Base-by-base conservation (phyloP, 306 rosid species). In the Crotalaria pallida region DNA sequence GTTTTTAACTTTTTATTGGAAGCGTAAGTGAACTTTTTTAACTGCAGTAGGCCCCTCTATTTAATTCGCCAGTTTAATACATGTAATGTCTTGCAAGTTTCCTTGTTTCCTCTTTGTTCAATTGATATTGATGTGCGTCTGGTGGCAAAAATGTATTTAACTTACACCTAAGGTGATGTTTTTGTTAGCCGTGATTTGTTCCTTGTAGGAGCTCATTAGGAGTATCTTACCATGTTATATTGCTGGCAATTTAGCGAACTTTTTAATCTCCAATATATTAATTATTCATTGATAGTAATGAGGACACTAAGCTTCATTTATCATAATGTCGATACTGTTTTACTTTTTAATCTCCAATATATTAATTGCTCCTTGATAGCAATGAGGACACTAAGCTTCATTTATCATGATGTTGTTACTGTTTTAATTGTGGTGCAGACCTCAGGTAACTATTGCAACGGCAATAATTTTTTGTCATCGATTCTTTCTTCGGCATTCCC, bases 391-490 rank as follows among this genome's bases (percentile, higher is more conserved):
- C 5, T 2, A 67, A 18, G 9, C 59, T 66, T 67, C 69, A 56
- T 57, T 29, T 57, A 48, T 40, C 64, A 36, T 65, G 31, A 22
- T 64, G 62, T 50, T 65, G 53, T 23, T 65, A 23, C 22, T 66
- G 41, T 18, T 72, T 55, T 49, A 52, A 71, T 67, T 83, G 26
- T 76, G 71, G 64, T 84, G 89, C 95, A 94, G 98, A 52, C 98
- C 97, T 77, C 98, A 94, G 84, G 94, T 94, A 66, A 94, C 98
- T 59, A 94, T 94, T 70, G 98, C 98, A 34, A 90, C 98, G 22
- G 97, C 98, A 59, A 94, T 94, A 83, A 88, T 90, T 21, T 90
- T 94, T 83, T 94, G 97, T 73, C 98, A 94, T 59, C 88, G 98
- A 63, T 88, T 94, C 82, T 94, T 94, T 75, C 97, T 88, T 77